phyloP scores from a whole-genome alignment of 1,284 basidiomycete species.

The Apiotrichum sp. region DNA sequence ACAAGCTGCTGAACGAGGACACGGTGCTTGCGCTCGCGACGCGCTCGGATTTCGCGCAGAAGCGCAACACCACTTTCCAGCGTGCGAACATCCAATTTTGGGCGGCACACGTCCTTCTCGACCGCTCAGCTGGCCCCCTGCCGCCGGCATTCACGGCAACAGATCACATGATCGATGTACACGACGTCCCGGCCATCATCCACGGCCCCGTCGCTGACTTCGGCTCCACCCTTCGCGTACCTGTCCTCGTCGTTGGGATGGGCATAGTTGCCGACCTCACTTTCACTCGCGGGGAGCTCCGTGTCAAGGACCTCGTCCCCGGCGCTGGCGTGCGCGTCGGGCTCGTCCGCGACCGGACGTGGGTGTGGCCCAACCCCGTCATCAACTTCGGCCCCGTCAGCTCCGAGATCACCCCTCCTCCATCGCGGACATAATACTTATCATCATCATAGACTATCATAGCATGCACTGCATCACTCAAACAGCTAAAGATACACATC shows the following conservation, averaged over 20 bases:
- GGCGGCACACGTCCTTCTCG: constrained; percentile 6
- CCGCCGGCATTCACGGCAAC: background rate
- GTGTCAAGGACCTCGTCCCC: background rate
- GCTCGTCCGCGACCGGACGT: constrained; percentile 1
- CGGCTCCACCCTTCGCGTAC: background rate
- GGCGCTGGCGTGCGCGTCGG: constrained; percentile 30
- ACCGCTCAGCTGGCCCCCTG: constrained; percentile 3
- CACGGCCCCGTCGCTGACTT: background rate
- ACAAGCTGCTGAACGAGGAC: constrained; percentile 16
- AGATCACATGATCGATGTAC: background rate
- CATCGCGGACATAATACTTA: constrained; percentile 13
- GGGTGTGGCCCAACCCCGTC: constrained; percentile 28
- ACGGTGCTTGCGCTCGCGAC: constrained; percentile 21
- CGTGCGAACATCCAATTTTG: constrained; percentile 7
- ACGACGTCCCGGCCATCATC: background rate
- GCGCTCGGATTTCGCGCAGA: constrained; percentile 17
- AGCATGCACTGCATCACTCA: constrained; percentile 5
- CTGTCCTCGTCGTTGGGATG: background rate
- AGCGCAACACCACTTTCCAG: constrained; percentile 18
- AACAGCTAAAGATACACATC: background rate
- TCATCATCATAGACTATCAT: constrained; percentile 8
- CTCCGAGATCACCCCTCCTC: constrained; percentile 8
- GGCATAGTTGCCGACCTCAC: background rate
- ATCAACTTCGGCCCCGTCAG: constrained; percentile 3
- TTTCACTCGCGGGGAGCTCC: background rate